Percentiles rank a stretch among this genome's conserved stretches.
Evolutionary conservation across 208 protist species (phyloP).

Genomic region (Trypanosoma melophagium): DNA sequence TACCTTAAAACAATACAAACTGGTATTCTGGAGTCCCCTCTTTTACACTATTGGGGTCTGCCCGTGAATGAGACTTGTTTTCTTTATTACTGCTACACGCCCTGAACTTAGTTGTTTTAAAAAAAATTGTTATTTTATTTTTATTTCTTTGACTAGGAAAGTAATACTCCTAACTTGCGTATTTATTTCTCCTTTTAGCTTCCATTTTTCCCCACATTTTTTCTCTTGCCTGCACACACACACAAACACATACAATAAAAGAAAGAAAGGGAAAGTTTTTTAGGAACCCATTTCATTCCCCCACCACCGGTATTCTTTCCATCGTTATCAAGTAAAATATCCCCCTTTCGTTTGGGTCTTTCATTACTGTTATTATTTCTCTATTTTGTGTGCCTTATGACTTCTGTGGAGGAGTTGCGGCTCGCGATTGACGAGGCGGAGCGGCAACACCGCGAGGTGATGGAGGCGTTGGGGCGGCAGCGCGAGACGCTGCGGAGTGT

Average conservation of each 20-base stretch:
- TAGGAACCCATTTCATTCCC: neutral
- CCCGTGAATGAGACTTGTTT: too few species aligned
- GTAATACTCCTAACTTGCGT: too few species aligned
- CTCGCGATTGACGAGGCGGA: conserved; percentile 31
- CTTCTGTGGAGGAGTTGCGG: conserved; percentile 31
- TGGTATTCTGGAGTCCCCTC: too few species aligned
- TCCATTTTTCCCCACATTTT: neutral
- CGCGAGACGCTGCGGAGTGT: conserved; percentile 29
- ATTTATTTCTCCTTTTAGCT: too few species aligned
- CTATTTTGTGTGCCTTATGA: neutral
- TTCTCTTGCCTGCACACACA: neutral
- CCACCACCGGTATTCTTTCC: conserved; percentile 1
- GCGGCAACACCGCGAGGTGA: conserved; percentile 30
- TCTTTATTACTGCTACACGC: too few species aligned
- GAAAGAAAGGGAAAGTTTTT: neutral
- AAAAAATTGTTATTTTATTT: neutral
- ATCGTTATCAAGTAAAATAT: too few species aligned
- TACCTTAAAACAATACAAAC: too few species aligned
- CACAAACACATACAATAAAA: neutral
- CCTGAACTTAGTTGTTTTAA: too few species aligned
- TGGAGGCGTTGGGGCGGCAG: conserved; percentile 37
- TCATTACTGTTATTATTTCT: too few species aligned
- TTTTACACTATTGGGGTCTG: too few species aligned
- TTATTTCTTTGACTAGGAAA: too few species aligned
- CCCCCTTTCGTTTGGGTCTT: too few species aligned